Evolutionary conservation across 768 basidiomycete genomes (phyloP).

Genomic region (Fomitopsis pulvina): DNA sequence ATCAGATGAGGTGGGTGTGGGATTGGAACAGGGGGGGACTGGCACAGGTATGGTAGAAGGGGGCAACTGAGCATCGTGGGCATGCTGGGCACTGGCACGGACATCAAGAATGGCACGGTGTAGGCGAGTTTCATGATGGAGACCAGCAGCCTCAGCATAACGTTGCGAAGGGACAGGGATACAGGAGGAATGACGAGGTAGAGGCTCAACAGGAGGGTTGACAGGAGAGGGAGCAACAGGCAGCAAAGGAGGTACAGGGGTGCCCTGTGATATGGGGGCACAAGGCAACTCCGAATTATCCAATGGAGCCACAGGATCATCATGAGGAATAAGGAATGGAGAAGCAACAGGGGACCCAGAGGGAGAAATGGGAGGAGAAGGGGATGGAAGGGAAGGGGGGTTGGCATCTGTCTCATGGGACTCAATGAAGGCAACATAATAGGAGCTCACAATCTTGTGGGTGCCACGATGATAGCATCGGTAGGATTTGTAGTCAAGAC

Average conservation of each 20-base stretch:
- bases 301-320: too few relatives aligned
- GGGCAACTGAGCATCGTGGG: not conserved
- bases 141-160: slow-evolving; percentile 6
- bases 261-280: too few relatives aligned
- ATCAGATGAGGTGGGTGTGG: not conserved
- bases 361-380: too few relatives aligned
- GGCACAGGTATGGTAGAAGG: not conserved
- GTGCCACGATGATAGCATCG: slow-evolving; percentile 15
- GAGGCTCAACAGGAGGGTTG: not conserved
- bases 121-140: not conserved
- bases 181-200: not conserved
- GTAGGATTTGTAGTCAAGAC: slow-evolving; percentile 18
- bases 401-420: slow-evolving; percentile 13
- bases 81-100: not conserved
- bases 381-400: too few relatives aligned
- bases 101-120: slow-evolving; percentile 5
- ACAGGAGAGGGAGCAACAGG: not conserved
- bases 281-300: too few relatives aligned
- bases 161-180: slow-evolving; percentile 7
- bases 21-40: slow-evolving; percentile 6
- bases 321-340: too few relatives aligned
- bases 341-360: too few relatives aligned
- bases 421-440: slow-evolving; percentile 19
- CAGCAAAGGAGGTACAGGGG: too few relatives aligned
- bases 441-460: slow-evolving; percentile 7